Conservation (phyloP, 2,329 filamentous ascomycete species). For the Aspergillus fructus region DNA sequence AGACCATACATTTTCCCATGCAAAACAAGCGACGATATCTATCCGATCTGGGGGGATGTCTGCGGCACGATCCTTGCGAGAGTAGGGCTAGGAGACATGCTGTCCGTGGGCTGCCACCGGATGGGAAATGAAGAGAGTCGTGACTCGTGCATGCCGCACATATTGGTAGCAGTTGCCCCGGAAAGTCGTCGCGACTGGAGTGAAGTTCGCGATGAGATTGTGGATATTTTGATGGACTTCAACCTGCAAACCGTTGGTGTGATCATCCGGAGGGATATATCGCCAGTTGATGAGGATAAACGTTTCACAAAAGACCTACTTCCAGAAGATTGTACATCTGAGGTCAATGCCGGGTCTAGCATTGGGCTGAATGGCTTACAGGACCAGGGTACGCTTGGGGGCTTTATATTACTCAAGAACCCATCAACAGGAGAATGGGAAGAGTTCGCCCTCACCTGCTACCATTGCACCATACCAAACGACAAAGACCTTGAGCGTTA, state of each 20-base stretch:
- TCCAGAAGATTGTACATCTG: background rate
- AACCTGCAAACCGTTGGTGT: background rate
- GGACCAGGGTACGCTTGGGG: background rate
- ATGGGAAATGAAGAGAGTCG: background rate
- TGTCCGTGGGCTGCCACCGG: background rate
- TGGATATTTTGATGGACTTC: background rate
- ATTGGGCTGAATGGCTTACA: background rate
- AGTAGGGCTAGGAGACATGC: background rate
- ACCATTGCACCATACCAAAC: background rate
- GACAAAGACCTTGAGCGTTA: background rate
- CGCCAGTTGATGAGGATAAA: no score
- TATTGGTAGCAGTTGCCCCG: background rate
- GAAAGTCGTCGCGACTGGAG: background rate
- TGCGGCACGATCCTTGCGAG: background rate
- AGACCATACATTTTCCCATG: background rate
- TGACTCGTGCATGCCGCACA: background rate
- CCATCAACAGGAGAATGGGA: background rate
- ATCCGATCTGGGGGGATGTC: background rate
- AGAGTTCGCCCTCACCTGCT: background rate
- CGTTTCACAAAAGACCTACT: background rate
- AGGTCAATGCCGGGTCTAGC: background rate
- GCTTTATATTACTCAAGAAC: background rate
- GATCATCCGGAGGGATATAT: background rate
- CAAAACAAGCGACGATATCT: background rate
- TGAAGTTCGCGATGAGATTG: background rate